Evolutionary conservation across 2,329 filamentous ascomycete genomes (phyloP), one percentile per base, ranked within the genome.

Genomic region (Exophiala oligosperma): DNA sequence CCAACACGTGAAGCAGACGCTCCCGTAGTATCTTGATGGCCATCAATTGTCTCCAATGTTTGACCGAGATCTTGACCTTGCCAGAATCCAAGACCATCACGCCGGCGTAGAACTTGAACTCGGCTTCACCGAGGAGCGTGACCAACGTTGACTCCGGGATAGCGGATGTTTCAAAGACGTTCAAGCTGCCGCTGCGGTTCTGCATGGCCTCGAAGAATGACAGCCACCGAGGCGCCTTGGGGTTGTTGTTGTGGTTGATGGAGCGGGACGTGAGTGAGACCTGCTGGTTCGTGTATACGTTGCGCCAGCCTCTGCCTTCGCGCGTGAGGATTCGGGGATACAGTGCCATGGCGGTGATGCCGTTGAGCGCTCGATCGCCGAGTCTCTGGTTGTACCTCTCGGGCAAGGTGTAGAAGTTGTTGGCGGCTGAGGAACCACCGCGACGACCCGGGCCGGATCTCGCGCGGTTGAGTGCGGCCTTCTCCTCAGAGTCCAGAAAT

Each of bases 201-300:
- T 97, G 92, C 91, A 97, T 96, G 64, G 97, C 96, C 72, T 96
- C 90, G 76, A 97, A 97, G 73, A 96, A 99, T 0, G 90, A 94
- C 46, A 99, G 77, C 86, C 91, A 97, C 69, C 86, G 88, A 40
- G 92, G 77, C 41, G 70, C 64, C 43, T 57, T 65, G 14, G 56
- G 24, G 4, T 43, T 48, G 26, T 43, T 48, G 26, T 56, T 52
- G 35, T 60, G 58, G 73, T 97, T 97, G 64, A 99, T 90, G 1
- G 91, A 96, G 0, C 88, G 90, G 0, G 92, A 90, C 66, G 96
- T 91, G 21, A 99, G 78, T 57, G 86, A 91, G 66, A 99, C 92
- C 46, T 84, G 83, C 73, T 97, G 93, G 71, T 95, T 97, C 76
- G 96, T 97, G 52, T 90, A 86, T 59, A 97, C 86, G 66, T 97